Evolutionary conservation across 768 basidiomycete genomes (phyloP), one percentile per base, ranked within the genome.

Genomic region (Pulveroboletus sp.): DNA sequence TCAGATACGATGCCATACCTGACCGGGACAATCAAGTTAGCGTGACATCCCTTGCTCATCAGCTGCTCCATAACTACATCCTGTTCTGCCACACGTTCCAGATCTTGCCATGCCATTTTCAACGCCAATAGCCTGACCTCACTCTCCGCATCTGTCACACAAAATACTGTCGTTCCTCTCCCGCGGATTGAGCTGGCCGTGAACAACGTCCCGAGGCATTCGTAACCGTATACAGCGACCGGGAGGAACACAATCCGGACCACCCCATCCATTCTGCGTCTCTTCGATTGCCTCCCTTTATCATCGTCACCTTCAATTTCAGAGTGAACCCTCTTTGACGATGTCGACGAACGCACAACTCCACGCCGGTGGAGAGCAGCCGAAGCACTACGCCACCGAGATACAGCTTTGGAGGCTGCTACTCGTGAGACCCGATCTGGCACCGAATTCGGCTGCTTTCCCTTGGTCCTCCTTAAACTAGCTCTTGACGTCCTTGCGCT

Each of bases 21-120:
- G 28, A 46, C 5, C 0, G 45, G 44, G 0, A 51, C 31, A 9
- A 43, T 21, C 21, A 43, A n/a, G 10, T 43, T 47, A 13, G 7
- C 11, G 8, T 52, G 51, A n/a, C 7, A 7, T 9, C 11, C 31
- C 11, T 31, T 31, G 10, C 31, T 31, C 31, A 3, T 31, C 31
- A 31, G 31, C 11, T 10, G 13, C 13, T 33, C 32, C 32, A 33
- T 33, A n/a, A 37, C 36, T 17, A 4, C 28, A 2, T 49, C 42
- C 27, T 50, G 51, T 2, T 48, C 48, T 5, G 18, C 8, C 3
- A 18, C 14, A 4, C 37, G 48, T 11, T 15, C 18, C 1, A 48
- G 32, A 50, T 54, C 54, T 42, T 60, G 52, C 54, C 50, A 56
- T 2, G 51, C 43, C 24, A 40, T 38, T 15, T 55, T 59, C 26